Percentiles rank a stretch among this genome's conserved stretches.
Evolutionary conservation across 495 filamentous ascomycete genomes (phyloP).

Genomic region (Niebla homalea): DNA sequence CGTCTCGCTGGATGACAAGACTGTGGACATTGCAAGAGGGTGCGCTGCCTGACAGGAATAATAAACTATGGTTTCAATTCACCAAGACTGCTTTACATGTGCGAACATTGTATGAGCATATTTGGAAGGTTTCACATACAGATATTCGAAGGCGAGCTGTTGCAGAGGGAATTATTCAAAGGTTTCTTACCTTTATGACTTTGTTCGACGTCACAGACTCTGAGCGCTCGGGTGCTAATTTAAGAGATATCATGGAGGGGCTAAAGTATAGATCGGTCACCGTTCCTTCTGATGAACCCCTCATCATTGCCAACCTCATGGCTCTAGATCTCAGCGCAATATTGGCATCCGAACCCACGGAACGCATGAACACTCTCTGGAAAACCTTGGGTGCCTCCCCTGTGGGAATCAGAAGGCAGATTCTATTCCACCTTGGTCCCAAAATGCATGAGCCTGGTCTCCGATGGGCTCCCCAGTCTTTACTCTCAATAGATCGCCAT

Average conservation of each 20-base stretch:
- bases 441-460: slow-evolving; percentile 3
- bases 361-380: slow-evolving; percentile 9
- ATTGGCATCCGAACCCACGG: slow-evolving; percentile 5
- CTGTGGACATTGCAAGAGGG: slow-evolving; percentile 1
- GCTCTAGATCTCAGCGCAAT: slow-evolving; percentile 11
- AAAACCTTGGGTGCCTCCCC: background rate
- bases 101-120: background rate
- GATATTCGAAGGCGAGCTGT: background rate
- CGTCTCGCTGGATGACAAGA: slow-evolving; percentile 8
- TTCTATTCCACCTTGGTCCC: slow-evolving; percentile 4
- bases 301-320: slow-evolving; percentile 24
- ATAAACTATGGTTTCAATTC: slow-evolving; percentile 11
- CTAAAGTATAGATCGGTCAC: slow-evolving; percentile 20
- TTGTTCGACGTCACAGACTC: slow-evolving; percentile 1
- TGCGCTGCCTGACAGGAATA: slow-evolving; percentile 5
- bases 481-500: slow-evolving; percentile 3
- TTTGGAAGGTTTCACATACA: background rate
- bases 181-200: slow-evolving; percentile 1
- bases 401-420: background rate
- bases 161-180: background rate
- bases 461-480: slow-evolving; percentile 7
- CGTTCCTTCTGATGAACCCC: slow-evolving; percentile 21
- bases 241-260: slow-evolving; percentile 3
- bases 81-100: slow-evolving; percentile 4
- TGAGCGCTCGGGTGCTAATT: background rate